Conservation (phyloP, 1,139 yeast genomes). For the Suhomyces anneliseae region DNA sequence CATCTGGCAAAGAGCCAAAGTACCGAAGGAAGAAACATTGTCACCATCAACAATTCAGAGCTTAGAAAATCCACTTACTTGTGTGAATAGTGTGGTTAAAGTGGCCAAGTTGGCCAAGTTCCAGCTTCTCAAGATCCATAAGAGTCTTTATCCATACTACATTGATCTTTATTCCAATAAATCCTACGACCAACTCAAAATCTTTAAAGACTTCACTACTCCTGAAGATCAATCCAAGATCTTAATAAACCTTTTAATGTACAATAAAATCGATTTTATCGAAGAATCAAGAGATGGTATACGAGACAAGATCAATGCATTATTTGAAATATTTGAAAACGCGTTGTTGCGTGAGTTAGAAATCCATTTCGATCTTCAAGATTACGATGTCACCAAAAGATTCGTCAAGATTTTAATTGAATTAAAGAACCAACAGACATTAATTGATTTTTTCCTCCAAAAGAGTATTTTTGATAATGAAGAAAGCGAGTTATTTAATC, state of each 20-base stretch:
- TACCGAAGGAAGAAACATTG: slow-evolving; percentile 2
- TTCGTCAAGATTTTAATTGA: slow-evolving; percentile 39
- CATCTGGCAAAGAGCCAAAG: slow-evolving; percentile 41
- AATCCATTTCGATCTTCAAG: slow-evolving; percentile 52
- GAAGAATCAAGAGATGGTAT: slow-evolving; percentile 35
- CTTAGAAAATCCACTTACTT: slow-evolving; percentile 32
- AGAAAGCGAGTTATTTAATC: slow-evolving; percentile 31
- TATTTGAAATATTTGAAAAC: slow-evolving; percentile 72
- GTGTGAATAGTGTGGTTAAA: slow-evolving; percentile 40
- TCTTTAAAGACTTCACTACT: slow-evolving; percentile 47
- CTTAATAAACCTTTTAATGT: slow-evolving; percentile 39
- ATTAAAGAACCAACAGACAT: slow-evolving; percentile 43
- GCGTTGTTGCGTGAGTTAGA: slow-evolving; percentile 75
- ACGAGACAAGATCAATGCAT: slow-evolving; percentile 50
- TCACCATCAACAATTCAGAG: not conserved
- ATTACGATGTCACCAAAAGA: slow-evolving; percentile 37
- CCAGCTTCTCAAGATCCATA: slow-evolving; percentile 45
- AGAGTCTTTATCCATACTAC: slow-evolving; percentile 45
- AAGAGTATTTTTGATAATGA: slow-evolving; percentile 45
- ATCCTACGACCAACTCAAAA: slow-evolving; percentile 45
- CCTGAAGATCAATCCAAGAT: slow-evolving; percentile 53
- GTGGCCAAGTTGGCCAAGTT: slow-evolving; percentile 43
- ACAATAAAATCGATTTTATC: slow-evolving; percentile 39
- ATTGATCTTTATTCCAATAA: slow-evolving; percentile 48
- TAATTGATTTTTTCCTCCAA: slow-evolving; percentile 48